A percentile compares a stretch with the other conserved stretches of the same genome.
phyloP scores from a whole-genome alignment of 129 eudicot genomes.

The Helichrysum umbraculigerum region DNA sequence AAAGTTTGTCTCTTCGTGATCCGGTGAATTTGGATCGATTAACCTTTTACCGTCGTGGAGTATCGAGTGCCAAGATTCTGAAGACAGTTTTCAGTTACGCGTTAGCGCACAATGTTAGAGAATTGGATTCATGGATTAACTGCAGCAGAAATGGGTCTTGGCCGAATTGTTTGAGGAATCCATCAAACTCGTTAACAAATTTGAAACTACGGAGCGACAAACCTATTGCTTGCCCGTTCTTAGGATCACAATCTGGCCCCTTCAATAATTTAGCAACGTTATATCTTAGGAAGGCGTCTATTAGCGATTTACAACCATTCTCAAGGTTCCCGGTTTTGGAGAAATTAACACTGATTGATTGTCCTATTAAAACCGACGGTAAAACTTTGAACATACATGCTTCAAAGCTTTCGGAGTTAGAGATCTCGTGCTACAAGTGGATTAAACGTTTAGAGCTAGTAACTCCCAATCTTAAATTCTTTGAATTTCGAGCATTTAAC shows the following conservation, averaged over 20 bases:
- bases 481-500: not conserved
- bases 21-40: not conserved
- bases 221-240: not conserved
- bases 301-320: slow-evolving; percentile 13
- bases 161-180: too few relatives aligned
- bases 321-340: slow-evolving; percentile 7
- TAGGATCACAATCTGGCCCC: not conserved
- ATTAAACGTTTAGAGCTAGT: not conserved
- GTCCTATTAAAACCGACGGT: not conserved
- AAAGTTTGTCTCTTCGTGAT: not conserved
- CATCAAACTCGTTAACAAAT: not conserved
- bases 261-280: slow-evolving; percentile 10
- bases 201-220: not conserved
- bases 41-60: not conserved
- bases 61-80: not conserved
- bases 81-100: too few relatives aligned
- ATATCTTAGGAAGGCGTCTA: not conserved
- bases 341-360: not conserved
- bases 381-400: not conserved
- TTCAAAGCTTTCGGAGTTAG: not conserved
- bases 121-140: too few relatives aligned
- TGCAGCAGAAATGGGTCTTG: too few relatives aligned
- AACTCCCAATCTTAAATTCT: not conserved
- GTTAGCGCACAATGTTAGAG: too few relatives aligned
- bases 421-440: not conserved